Evolutionary conservation across 179 eudicot genomes (phyloP), one percentile per base, ranked within the genome.

Genomic region (Vitellaria paradoxa): DNA sequence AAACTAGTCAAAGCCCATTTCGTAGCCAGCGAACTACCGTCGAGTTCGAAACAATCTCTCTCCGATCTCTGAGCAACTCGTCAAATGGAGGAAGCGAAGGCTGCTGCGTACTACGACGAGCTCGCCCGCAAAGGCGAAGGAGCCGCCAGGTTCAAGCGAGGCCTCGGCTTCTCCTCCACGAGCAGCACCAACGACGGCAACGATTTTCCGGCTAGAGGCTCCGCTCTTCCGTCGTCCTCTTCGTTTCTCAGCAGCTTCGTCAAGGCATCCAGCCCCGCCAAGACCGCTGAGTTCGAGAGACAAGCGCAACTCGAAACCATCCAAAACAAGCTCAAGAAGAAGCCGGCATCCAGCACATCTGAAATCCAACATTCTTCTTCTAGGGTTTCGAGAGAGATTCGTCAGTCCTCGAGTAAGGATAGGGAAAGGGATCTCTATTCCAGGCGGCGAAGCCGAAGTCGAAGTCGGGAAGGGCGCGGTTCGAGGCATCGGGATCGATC

Each of bases 141-240:
- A 82, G 97, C 98, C 71, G 94, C 98, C 81, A 80, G 93, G 17
- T 94, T 93, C 85, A 94, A 94, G 76, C 98, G 93, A 82, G 98
- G 98, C 23, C 94, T 93, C 71, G 98, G 98, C 53, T 94, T 90
- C 86, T 85, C 96, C 42, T 67, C 89, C 75, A 13, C 80, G 70
- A 5, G 81, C 42, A 49, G 80, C 45, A 11, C 81, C 47, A 42
- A 53, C 67, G 37, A 56, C 70, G 81, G 75, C 70, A 76, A 74
- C 78, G 80, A 47, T 72, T 85, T 82, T 14, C 93, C 95, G 0
- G 26, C 86, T 40, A 74, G 88, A 65, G 94, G 89, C 71, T 88
- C 94, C 1, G 85, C 92, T 24, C 75, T 89, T 42, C 81, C 92
- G 17, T 78, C 92, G 0, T 79, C 85, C 2, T 52, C 93, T 0